Percentiles rank a stretch among this genome's conserved stretches.
Conservation (phyloP, 345 rosid genomes). For the Populus nigra region DNA sequence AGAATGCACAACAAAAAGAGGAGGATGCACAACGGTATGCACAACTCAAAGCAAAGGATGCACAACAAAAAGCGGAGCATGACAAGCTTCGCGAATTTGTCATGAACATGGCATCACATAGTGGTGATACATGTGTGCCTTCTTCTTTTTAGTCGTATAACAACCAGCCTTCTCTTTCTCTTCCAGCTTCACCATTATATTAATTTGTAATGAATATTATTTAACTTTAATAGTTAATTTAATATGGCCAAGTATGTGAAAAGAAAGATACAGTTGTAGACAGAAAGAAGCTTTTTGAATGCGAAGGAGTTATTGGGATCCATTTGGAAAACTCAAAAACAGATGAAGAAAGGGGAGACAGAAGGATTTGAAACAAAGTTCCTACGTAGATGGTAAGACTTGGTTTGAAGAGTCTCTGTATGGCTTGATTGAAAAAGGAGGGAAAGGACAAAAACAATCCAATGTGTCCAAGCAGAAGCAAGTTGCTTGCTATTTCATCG, state of each 20-base stretch:
- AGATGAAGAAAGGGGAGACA: constrained; percentile 15
- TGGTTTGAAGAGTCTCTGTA: background rate
- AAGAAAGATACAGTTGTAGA: constrained; percentile 15
- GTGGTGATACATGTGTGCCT: too few relatives aligned
- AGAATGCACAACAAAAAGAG: too few relatives aligned
- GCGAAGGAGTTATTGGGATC: constrained; percentile 20
- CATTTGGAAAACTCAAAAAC: constrained; percentile 29
- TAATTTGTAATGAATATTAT: too few relatives aligned
- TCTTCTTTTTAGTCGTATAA: too few relatives aligned
- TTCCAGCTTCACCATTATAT: too few relatives aligned
- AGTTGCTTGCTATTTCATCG: background rate
- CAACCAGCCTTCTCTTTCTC: too few relatives aligned
- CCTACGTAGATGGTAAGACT: constrained; percentile 20
- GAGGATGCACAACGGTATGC: too few relatives aligned
- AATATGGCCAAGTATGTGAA: constrained; percentile 10
- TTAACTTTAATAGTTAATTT: too few relatives aligned
- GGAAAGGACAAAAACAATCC: background rate
- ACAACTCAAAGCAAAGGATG: too few relatives aligned
- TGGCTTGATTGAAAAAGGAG: background rate
- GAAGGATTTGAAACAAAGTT: constrained; percentile 18
- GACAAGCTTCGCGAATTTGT: too few relatives aligned
- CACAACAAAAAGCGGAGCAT: too few relatives aligned
- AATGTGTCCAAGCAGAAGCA: background rate
- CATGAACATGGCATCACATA: too few relatives aligned
- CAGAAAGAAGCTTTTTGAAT: constrained; percentile 11